Percentiles rank a stretch among this genome's conserved stretches.
phyloP scores from a whole-genome alignment of 371 early-diverging fungal species.

The Sporodiniella umbellata region DNA sequence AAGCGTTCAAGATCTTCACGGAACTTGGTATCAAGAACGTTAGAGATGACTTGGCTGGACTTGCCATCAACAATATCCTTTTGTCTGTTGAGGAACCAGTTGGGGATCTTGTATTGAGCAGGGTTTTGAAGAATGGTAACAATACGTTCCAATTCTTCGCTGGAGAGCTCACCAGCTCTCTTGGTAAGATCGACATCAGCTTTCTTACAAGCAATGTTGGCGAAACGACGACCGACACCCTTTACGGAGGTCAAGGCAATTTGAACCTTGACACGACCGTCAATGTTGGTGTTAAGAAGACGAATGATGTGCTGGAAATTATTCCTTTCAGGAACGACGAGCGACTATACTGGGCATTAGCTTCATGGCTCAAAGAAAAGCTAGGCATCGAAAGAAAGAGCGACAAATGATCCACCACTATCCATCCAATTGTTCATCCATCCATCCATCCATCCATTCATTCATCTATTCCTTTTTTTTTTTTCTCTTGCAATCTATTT shows the following conservation, averaged over 20 bases:
- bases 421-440: constrained; percentile 12
- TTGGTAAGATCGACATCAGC: constrained; percentile 96
- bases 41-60: constrained; percentile 92
- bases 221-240: constrained; percentile 98
- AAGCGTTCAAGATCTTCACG: constrained; percentile 97
- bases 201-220: constrained; percentile 98
- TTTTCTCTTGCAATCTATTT: not conserved
- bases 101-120: constrained; percentile 95
- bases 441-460: constrained; percentile 6
- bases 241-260: constrained; percentile 97
- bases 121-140: constrained; percentile 93
- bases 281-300: constrained; percentile 99
- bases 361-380: not conserved
- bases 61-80: constrained; percentile 96
- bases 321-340: constrained; percentile 85
- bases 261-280: constrained; percentile 95
- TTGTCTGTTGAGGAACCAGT: constrained; percentile 98
- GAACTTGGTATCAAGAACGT: constrained; percentile 92
- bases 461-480: constrained; percentile 6
- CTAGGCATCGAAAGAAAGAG: not conserved
- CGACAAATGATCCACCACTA: constrained; percentile 7
- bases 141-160: constrained; percentile 91
- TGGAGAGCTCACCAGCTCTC: constrained; percentile 97
- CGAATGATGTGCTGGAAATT: constrained; percentile 98
- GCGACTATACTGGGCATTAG: constrained; percentile 55